Evolutionary conservation across 768 basidiomycete species (phyloP).

Genomic region (Ramaria rubella): DNA sequence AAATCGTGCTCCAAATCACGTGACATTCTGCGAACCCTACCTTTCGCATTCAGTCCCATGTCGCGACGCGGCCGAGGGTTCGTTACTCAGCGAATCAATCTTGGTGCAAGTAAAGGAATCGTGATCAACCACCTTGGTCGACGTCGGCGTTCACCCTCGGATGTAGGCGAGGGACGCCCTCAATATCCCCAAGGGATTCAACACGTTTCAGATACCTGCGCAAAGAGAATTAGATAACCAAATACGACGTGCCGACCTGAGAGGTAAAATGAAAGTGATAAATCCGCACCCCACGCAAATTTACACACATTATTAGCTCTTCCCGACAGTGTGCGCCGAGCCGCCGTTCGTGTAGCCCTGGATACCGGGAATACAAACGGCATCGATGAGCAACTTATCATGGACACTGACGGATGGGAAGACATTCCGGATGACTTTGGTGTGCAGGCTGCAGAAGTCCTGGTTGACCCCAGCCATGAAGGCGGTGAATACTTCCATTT

Average conservation of each 20-base stretch:
- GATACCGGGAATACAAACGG: neutral
- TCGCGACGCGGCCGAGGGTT: neutral
- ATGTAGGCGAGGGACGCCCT: neutral
- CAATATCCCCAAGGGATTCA: neutral
- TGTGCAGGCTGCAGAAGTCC: neutral
- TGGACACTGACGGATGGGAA: neutral
- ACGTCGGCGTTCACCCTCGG: neutral
- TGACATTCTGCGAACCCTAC: too few relatives aligned
- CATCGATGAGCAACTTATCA: neutral
- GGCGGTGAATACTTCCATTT: neutral
- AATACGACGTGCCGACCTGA: neutral
- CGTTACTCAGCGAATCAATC: neutral
- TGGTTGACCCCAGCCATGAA: neutral
- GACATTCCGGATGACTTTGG: neutral
- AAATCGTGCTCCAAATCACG: too few relatives aligned
- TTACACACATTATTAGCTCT: neutral
- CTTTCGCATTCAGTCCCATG: too few relatives aligned
- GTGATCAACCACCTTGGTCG: neutral
- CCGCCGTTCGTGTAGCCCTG: neutral
- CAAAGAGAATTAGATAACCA: neutral
- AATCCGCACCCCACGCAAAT: neutral
- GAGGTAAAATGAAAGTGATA: neutral
- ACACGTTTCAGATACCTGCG: neutral
- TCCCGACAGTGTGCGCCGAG: neutral
- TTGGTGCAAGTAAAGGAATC: neutral